Percentiles rank a stretch among this genome's conserved stretches.
Conservation (phyloP, 73 alveolate species). For the Blepharisma japonicum region DNA sequence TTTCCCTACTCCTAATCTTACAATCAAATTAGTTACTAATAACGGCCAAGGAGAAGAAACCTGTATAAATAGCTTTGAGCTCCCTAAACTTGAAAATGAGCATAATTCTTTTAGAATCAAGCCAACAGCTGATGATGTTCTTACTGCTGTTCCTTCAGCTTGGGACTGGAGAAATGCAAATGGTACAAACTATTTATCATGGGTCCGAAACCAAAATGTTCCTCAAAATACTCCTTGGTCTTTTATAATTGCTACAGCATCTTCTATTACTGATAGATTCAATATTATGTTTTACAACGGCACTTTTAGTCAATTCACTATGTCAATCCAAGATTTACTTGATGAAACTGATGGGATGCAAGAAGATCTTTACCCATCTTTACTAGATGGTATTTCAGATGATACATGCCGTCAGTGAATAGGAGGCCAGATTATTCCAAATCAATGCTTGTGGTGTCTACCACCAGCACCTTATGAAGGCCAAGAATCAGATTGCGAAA, state of each 20-base stretch:
- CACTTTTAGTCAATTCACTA: constrained; percentile 73
- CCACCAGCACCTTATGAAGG: constrained; percentile 52
- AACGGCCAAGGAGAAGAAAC: not conserved
- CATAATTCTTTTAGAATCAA: no score
- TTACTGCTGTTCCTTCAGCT: no score
- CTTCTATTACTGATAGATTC: constrained; percentile 84
- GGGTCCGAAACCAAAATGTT: constrained; percentile 77
- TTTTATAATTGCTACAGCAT: constrained; percentile 93
- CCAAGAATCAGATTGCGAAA: constrained; percentile 33
- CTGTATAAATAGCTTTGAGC: no score
- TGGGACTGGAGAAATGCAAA: constrained; percentile 64
- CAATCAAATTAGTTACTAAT: constrained; percentile 4
- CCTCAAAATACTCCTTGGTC: constrained; percentile 95
- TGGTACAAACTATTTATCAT: constrained; percentile 81
- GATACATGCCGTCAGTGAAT: constrained; percentile 66
- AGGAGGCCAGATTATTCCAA: constrained; percentile 46
- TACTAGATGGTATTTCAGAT: constrained; percentile 59
- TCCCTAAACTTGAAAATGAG: no score
- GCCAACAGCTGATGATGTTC: no score
- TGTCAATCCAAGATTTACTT: constrained; percentile 73
- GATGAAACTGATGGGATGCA: constrained; percentile 83
- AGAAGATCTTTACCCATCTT: constrained; percentile 56
- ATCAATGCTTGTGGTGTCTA: constrained; percentile 34
- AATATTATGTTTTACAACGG: constrained; percentile 87
- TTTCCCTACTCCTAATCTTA: constrained; percentile 46